phyloP scores from a whole-genome alignment of 164 flowering plant species.

The Magnolia kwangsiensis region DNA sequence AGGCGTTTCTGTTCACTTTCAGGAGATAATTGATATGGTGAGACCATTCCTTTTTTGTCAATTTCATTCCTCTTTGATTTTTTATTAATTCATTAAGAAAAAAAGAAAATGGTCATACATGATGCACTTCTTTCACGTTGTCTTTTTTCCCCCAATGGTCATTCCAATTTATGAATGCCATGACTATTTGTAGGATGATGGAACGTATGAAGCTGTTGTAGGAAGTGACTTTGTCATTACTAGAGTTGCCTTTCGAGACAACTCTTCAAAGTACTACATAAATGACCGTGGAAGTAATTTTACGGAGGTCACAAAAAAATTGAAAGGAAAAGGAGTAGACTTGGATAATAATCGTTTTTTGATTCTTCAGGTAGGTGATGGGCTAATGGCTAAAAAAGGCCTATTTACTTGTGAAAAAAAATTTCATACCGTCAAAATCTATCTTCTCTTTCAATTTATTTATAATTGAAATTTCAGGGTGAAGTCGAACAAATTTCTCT shows the following conservation, averaged over 20 bases:
- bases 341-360: slow-evolving; percentile 92
- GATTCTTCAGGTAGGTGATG: slow-evolving; percentile 77
- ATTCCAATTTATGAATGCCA: neutral
- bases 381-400: neutral
- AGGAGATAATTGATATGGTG: slow-evolving; percentile 92
- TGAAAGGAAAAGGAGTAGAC: slow-evolving; percentile 95
- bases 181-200: slow-evolving; percentile 60
- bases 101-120: neutral
- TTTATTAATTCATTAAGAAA: neutral
- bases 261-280: slow-evolving; percentile 33
- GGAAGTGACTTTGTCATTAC: slow-evolving; percentile 88
- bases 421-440: neutral
- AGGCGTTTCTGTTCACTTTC: slow-evolving; percentile 90
- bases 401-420: neutral
- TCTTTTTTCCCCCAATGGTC: neutral
- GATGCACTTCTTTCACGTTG: neutral
- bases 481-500: slow-evolving; percentile 98
- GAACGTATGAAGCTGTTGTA: slow-evolving; percentile 64
- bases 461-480: slow-evolving; percentile 46
- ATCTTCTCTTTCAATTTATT: neutral
- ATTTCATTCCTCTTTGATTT: neutral
- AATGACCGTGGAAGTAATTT: slow-evolving; percentile 76
- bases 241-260: slow-evolving; percentile 44
- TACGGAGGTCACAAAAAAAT: slow-evolving; percentile 82
- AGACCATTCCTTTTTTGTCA: neutral